A percentile compares a stretch with the other conserved stretches of the same genome.
Evolutionary conservation across 2,329 filamentous ascomycete genomes (phyloP).

Genomic region (Calonectria montana): DNA sequence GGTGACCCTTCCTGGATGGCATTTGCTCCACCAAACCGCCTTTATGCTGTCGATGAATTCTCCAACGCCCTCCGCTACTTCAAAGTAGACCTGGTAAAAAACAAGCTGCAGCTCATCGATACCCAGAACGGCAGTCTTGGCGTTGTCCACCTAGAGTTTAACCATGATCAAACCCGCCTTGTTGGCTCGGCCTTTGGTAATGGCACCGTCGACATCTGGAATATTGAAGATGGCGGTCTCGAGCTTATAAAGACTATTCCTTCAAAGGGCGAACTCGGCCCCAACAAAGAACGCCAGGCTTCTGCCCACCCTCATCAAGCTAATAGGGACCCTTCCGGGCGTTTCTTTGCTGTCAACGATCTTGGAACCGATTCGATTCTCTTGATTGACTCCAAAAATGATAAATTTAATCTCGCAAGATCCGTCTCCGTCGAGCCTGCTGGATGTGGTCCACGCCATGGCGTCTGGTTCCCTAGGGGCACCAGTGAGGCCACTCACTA

Average conservation of each 20-base stretch:
- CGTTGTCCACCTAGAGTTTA: background rate
- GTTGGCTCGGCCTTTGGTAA: background rate
- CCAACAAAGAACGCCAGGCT: background rate
- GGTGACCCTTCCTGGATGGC: background rate
- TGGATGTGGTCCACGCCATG: background rate
- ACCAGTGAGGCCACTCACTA: background rate
- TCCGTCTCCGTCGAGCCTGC: background rate
- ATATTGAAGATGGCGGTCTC: background rate
- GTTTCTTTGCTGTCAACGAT: background rate
- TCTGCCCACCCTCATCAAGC: background rate
- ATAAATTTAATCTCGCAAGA: background rate
- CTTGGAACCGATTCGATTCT: background rate
- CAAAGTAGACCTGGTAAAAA: background rate
- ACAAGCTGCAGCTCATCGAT: background rate
- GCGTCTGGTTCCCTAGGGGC: background rate
- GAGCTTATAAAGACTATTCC: background rate
- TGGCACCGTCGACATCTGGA: background rate
- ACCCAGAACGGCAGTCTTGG: background rate
- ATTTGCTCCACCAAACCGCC: background rate
- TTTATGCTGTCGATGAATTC: background rate
- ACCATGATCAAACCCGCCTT: background rate
- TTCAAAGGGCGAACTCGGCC: background rate
- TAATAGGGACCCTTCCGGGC: background rate
- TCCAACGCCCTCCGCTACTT: background rate
- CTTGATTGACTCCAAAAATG: background rate